Conservation (phyloP, 257 asterid species). For the Paulownia fortunei region DNA sequence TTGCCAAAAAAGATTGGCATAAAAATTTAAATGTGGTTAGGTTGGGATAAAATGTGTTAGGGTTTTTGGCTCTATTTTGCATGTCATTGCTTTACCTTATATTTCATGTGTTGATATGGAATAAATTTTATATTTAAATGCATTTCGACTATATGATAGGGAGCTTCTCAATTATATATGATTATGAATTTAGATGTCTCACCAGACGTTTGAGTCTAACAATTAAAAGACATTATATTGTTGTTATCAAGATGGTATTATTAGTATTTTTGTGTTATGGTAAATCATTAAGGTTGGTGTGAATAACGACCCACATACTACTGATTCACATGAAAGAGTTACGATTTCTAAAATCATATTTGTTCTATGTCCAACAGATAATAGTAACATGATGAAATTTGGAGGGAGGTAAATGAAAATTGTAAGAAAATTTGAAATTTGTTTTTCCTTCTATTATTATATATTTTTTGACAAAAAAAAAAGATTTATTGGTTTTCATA, state of each 20-base stretch:
- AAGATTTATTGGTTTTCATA: background rate
- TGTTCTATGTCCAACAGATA: background rate
- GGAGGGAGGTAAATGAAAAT: too few relatives aligned
- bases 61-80: slow-evolving; percentile 20
- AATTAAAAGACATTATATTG: too few relatives aligned
- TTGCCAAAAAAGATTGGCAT: background rate
- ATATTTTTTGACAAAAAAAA: too few relatives aligned
- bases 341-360: background rate
- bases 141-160: background rate
- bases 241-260: background rate
- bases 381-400: too few relatives aligned
- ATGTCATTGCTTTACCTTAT: background rate
- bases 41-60: slow-evolving; percentile 24
- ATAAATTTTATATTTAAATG: background rate
- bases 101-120: background rate
- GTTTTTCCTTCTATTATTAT: too few relatives aligned
- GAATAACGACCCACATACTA: background rate
- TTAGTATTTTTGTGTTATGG: background rate
- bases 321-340: background rate
- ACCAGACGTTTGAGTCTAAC: too few relatives aligned
- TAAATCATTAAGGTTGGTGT: background rate
- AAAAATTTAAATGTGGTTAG: slow-evolving; percentile 11
- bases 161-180: too few relatives aligned
- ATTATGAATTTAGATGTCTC: too few relatives aligned
- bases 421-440: too few relatives aligned